phyloP scores from a whole-genome alignment of 2,329 filamentous ascomycete genomes.

The Penicillium janthinellum region DNA sequence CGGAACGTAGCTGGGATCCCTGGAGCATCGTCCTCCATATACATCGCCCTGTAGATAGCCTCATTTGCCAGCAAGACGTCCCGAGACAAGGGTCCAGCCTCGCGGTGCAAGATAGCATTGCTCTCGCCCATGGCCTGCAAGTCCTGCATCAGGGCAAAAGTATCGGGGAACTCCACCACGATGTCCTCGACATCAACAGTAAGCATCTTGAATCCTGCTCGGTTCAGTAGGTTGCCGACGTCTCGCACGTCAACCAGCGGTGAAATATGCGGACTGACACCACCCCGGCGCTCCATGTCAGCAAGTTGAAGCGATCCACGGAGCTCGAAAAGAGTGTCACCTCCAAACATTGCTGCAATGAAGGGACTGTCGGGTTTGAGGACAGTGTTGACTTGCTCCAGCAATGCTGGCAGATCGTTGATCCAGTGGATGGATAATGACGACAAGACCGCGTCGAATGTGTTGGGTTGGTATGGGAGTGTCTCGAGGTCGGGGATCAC shows the following conservation, averaged over 20 bases:
- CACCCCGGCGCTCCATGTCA: conserved; percentile 86
- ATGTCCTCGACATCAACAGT: conserved; percentile 98
- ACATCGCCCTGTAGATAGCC: conserved; percentile 82
- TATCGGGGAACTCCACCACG: conserved; percentile 88
- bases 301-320: conserved; percentile 91
- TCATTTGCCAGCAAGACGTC: conserved; percentile 88
- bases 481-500: conserved; percentile 69
- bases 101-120: conserved; percentile 83
- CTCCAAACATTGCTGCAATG: conserved; percentile 93
- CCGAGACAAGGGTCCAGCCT: conserved; percentile 73
- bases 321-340: conserved; percentile 90
- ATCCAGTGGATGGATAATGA: conserved; percentile 94
- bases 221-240: conserved; percentile 81
- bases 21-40: conserved; percentile 72
- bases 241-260: conserved; percentile 91
- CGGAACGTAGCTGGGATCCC: conserved; percentile 86
- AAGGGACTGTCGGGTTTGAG: conserved; percentile 91
- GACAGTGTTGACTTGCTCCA: conserved; percentile 81
- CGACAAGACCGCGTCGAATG: conserved; percentile 88
- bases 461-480: conserved; percentile 72
- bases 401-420: conserved; percentile 86
- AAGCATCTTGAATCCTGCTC: conserved; percentile 89
- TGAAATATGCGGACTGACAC: conserved; percentile 86
- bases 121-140: conserved; percentile 95
- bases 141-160: conserved; percentile 88